phyloP scores from a whole-genome alignment of 2,329 filamentous ascomycete genomes.

The Fusarium haematococcum region DNA sequence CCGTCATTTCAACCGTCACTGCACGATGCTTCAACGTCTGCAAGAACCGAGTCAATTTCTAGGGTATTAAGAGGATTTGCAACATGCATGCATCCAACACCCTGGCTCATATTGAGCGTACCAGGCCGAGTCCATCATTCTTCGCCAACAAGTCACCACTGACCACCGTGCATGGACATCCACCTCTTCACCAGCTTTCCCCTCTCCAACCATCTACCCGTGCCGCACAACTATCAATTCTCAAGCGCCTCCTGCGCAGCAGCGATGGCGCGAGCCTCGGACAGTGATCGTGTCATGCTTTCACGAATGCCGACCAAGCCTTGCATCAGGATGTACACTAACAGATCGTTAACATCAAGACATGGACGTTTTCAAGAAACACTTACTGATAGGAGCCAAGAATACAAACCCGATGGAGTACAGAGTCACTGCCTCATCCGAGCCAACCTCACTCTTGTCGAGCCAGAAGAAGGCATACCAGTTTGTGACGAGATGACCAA shows the following conservation, averaged over 20 bases:
- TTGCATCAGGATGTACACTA: constrained; percentile 63
- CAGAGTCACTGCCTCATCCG: constrained; percentile 57
- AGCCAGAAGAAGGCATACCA: constrained; percentile 64
- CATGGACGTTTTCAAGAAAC: background rate
- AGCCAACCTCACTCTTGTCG: constrained; percentile 57
- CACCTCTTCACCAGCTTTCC: background rate
- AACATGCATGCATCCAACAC: background rate
- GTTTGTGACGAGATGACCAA: constrained; percentile 60
- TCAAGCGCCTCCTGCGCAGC: constrained; percentile 42
- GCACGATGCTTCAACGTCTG: background rate
- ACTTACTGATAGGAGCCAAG: constrained; percentile 60
- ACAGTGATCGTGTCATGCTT: constrained; percentile 47
- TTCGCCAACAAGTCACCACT: background rate
- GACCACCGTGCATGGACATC: background rate
- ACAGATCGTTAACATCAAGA: constrained; percentile 29
- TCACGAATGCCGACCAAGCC: constrained; percentile 64
- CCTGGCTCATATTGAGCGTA: background rate
- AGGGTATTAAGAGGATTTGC: constrained; percentile 17
- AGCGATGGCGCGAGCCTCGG: constrained; percentile 40
- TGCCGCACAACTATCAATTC: constrained; percentile 11
- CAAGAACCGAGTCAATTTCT: constrained; percentile 23
- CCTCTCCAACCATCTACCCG: background rate
- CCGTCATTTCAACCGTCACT: background rate
- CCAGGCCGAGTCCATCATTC: constrained; percentile 7
- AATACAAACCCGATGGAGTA: constrained; percentile 59